Conservation (phyloP, 2,329 filamentous ascomycete genomes). For the Pyricularia pennisetigena region DNA sequence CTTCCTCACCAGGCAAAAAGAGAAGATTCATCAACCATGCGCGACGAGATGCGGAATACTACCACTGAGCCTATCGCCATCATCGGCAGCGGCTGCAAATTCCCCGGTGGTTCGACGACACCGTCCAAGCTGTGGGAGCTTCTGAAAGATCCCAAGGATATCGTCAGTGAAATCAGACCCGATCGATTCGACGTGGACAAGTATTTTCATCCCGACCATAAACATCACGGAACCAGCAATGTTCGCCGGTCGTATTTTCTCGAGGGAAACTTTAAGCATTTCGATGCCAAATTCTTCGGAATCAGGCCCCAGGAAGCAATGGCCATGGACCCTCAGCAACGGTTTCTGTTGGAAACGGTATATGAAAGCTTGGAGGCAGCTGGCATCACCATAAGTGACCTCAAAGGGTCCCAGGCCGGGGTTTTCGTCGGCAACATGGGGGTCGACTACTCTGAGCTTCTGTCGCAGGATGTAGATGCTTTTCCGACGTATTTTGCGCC, state of each 20-base stretch:
- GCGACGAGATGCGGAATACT: neutral
- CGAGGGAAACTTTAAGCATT: constrained; percentile 6
- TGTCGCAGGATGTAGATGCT: constrained; percentile 12
- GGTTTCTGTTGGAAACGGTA: constrained; percentile 38
- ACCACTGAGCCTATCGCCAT: constrained; percentile 16
- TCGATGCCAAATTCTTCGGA: constrained; percentile 24
- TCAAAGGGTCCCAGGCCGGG: constrained; percentile 34
- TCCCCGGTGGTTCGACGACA: constrained; percentile 16
- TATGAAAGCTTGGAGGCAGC: constrained; percentile 44
- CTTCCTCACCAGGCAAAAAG: too few species aligned
- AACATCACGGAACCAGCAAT: constrained; percentile 19
- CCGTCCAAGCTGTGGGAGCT: constrained; percentile 20
- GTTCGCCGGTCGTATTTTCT: constrained; percentile 12
- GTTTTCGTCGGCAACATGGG: constrained; percentile 36
- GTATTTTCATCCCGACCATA: constrained; percentile 20
- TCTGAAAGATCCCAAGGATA: constrained; percentile 15
- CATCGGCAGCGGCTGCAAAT: constrained; percentile 19
- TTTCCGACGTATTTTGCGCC: constrained; percentile 15
- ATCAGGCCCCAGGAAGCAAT: constrained; percentile 22
- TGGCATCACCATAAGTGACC: constrained; percentile 33
- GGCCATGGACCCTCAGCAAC: constrained; percentile 37
- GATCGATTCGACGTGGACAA: constrained; percentile 19
- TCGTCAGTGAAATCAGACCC: constrained; percentile 17
- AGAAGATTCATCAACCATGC: neutral
- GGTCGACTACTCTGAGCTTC: constrained; percentile 13